phyloP scores from a whole-genome alignment of 768 basidiomycete species.

The Roridomyces roridus region DNA sequence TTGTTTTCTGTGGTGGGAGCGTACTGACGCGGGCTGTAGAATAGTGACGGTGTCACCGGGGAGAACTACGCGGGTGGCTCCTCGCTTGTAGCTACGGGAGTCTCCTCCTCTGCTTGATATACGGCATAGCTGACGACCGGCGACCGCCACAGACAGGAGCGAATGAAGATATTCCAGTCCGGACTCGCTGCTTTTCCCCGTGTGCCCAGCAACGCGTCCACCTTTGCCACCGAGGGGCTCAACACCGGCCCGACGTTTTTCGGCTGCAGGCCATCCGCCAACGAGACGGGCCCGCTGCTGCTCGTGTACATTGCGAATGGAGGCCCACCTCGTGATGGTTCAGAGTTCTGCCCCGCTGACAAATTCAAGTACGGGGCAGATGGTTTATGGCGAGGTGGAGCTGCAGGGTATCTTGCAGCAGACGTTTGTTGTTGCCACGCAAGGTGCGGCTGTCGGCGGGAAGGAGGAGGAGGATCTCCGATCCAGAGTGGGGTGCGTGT shows the following conservation, averaged over 20 bases:
- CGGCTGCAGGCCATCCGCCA: constrained; percentile 47
- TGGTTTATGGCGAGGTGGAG: constrained; percentile 41
- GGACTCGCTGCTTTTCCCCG: constrained; percentile 37
- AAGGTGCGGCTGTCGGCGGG: constrained; percentile 41
- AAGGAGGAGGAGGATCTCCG: constrained; percentile 39
- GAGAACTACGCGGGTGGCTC: constrained; percentile 15
- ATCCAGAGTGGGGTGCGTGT: constrained; percentile 53
- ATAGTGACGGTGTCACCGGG: constrained; percentile 5
- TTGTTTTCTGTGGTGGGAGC: constrained; percentile 16
- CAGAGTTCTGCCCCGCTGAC: constrained; percentile 44
- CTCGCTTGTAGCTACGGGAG: constrained; percentile 24
- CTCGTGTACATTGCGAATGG: constrained; percentile 68
- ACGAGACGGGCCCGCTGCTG: constrained; percentile 46
- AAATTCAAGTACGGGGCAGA: constrained; percentile 48
- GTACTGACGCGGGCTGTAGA: neutral
- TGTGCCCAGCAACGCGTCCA: constrained; percentile 32
- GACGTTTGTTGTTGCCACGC: constrained; percentile 48
- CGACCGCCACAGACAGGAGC: constrained; percentile 4
- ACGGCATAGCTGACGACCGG: neutral
- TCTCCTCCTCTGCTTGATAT: neutral
- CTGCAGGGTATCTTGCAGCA: constrained; percentile 53
- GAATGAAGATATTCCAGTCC: constrained; percentile 26
- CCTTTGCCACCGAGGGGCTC: constrained; percentile 42
- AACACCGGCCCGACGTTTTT: constrained; percentile 50
- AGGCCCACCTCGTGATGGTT: constrained; percentile 45